phyloP scores from a whole-genome alignment of 2,329 filamentous ascomycete genomes.

The Diaporthe batatas region DNA sequence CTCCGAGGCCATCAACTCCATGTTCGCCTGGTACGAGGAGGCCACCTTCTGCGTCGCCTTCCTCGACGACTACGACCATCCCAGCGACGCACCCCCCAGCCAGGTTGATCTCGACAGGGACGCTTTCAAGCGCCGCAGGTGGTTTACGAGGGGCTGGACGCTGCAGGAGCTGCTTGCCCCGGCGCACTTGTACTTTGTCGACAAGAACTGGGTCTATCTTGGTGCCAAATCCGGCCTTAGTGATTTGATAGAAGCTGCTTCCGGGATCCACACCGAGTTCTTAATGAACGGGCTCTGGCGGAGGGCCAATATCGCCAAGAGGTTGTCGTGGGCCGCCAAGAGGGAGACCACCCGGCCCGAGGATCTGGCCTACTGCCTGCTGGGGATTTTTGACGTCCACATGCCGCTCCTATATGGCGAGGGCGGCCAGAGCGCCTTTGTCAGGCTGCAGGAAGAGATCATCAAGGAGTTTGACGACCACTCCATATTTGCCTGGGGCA shows the following conservation, averaged over 20 bases:
- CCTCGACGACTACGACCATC: conserved; percentile 31
- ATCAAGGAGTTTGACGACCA: conserved; percentile 36
- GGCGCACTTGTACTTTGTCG: neutral
- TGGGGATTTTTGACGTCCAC: conserved; percentile 21
- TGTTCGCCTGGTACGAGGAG: conserved; percentile 38
- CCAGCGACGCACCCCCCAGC: neutral
- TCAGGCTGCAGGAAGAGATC: conserved; percentile 33
- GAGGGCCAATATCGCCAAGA: conserved; percentile 29
- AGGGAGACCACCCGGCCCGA: conserved; percentile 30
- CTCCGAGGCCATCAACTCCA: conserved; percentile 38
- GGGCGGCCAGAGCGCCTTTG: conserved; percentile 31
- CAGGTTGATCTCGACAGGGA: neutral
- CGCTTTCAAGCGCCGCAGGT: conserved; percentile 4
- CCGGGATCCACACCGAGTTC: conserved; percentile 13
- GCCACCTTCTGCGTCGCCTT: conserved; percentile 28
- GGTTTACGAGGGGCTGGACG: conserved; percentile 19
- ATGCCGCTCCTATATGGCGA: conserved; percentile 31
- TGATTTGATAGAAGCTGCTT: conserved; percentile 3
- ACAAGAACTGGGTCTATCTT: conserved; percentile 23
- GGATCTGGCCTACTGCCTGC: conserved; percentile 29
- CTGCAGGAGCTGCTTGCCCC: conserved; percentile 27
- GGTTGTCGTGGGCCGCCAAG: conserved; percentile 25
- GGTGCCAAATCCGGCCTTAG: neutral
- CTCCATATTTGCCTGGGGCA: conserved; percentile 33
- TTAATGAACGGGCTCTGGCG: conserved; percentile 10